A percentile compares a stretch with the other conserved stretches of the same genome.
Conservation (phyloP, 2,329 filamentous ascomycete genomes). For the Erysiphe neolycopersici region DNA sequence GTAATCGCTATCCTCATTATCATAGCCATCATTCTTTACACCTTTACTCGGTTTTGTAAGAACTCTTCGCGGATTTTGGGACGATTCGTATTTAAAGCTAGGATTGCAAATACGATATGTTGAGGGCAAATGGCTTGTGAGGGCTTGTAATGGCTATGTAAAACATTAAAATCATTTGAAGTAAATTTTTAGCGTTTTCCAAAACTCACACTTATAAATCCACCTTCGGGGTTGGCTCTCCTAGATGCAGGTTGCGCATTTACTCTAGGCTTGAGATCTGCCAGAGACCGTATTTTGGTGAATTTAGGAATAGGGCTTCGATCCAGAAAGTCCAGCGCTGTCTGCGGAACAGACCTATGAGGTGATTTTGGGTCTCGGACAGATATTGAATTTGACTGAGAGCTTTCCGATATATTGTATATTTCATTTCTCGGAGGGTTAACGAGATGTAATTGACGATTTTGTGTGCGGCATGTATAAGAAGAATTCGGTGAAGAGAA, state of each 20-base stretch:
- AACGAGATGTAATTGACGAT: slow-evolving; percentile 49
- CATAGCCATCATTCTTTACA: slow-evolving; percentile 92
- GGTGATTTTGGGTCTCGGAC: slow-evolving; percentile 29
- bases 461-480: slow-evolving; percentile 19
- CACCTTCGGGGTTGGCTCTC: slow-evolving; percentile 83
- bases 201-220: slow-evolving; percentile 71
- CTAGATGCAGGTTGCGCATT: slow-evolving; percentile 75
- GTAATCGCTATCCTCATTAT: slow-evolving; percentile 98
- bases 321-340: slow-evolving; percentile 18
- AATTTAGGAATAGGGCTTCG: slow-evolving; percentile 68
- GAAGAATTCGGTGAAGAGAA: slow-evolving; percentile 32
- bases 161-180: too few relatives aligned
- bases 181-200: not conserved
- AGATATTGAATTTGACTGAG: slow-evolving; percentile 42
- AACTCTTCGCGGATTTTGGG: slow-evolving; percentile 79
- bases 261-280: slow-evolving; percentile 57
- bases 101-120: slow-evolving; percentile 98
- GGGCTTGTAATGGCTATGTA: slow-evolving; percentile 63
- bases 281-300: slow-evolving; percentile 42
- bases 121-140: slow-evolving; percentile 75
- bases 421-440: slow-evolving; percentile 39
- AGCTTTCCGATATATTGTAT: slow-evolving; percentile 43
- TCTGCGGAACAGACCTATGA: slow-evolving; percentile 23
- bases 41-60: slow-evolving; percentile 97
- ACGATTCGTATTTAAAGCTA: slow-evolving; percentile 95